Base-by-base conservation (phyloP, 2,329 filamentous ascomycete species). In the Cordyceps militaris region DNA sequence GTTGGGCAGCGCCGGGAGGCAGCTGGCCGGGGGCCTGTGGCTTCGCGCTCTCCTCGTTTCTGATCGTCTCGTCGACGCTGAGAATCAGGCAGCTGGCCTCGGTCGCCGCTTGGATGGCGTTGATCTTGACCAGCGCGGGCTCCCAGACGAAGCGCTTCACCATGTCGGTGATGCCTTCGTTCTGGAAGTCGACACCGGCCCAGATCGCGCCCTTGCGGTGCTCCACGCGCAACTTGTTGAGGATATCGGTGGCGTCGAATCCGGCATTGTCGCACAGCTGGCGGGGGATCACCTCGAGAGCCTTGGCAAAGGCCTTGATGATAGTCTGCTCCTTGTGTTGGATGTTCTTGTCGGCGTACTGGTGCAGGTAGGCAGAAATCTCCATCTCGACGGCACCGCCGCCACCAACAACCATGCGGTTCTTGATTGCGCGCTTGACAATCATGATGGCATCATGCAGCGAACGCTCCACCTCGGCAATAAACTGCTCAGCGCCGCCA, bases 391-490 rank as follows among this genome's bases (percentile, higher is more conserved):
- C 86, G 19, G 94, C 93, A 71, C 94, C 94, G 66, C 94, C 94
- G 66, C 94, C 94, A 47, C 92, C 94, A 26, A 99, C 94, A 64
- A 99, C 96, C 70, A 84, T 89, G 69, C 87, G 87, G 80, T 97
- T 96, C 78, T 90, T 91, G 74, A 97, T 91, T 28, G 94, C 91
- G 61, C 95, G 91, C 84, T 97, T 97, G 70, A 99, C 94, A 68
- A 99, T 96, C 94, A 99, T 99, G 75, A 99, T 97, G 66, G 94
- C 94, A 69, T 99, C 94, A 79, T 99, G 94, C 64, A 99, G 83
- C 70, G 91, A 96, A 63, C 94, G 89, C 79, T 99, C 94, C 1
- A 97, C 94, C 74, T 99, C 94, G 59, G 94, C 94, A 67, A 99
- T 99, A 77, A 99, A 99, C 73, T 99, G 94, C 79, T 99, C 94